Evolutionary conservation across 108 stramenopile species (phyloP), one percentile per base, ranked within the genome.

Genomic region (Skeletonema grethae): DNA sequence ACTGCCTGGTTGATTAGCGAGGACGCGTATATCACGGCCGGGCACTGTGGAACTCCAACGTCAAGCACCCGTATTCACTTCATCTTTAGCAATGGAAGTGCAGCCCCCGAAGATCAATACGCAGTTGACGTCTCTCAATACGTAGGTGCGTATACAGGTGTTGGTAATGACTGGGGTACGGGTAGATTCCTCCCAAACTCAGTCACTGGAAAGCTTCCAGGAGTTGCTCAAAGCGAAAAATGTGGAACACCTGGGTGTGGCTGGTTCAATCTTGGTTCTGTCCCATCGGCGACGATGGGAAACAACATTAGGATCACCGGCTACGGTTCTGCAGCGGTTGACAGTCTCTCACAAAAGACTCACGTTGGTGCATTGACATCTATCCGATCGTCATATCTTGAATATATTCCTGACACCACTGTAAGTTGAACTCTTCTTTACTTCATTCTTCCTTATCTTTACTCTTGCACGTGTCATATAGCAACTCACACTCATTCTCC

Each of bases 261-360:
- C n/a, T 65, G 64, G 64, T 65, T 46, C 29, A 48, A 29, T 38
- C 41, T 65, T 29, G 64, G 64, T 38, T 2, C 10, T 8, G 64
- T 65, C 13, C 64, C 64, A 9, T 50, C 64, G 11, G 0, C 43
- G 48, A 43, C 16, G 25, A 18, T 9, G 24, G 64, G 41, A 43
- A 64, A 64, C 45, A 20, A 22, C 64, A 65, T 65, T n/a, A 65
- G 45, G 45, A 65, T 65, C 28, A 65, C 41, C 20, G 64, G 64
- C 9, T 65, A 65, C 45, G 64, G 64, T 5, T 4, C 15, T 11
- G 41, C 41, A 43, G 41, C 15, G 3, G 41, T 43, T 43, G 41
- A 3, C 41, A n/a, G 15, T 5, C 41, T 3, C 15, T 43, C 41
- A 5, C 41, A 43, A n/a, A 43, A 43, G 41, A 43, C 41, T n/a